Percentiles rank a stretch among this genome's conserved stretches.
Evolutionary conservation across 345 rosid species (phyloP).

Genomic region (Eucalyptus viminalis): DNA sequence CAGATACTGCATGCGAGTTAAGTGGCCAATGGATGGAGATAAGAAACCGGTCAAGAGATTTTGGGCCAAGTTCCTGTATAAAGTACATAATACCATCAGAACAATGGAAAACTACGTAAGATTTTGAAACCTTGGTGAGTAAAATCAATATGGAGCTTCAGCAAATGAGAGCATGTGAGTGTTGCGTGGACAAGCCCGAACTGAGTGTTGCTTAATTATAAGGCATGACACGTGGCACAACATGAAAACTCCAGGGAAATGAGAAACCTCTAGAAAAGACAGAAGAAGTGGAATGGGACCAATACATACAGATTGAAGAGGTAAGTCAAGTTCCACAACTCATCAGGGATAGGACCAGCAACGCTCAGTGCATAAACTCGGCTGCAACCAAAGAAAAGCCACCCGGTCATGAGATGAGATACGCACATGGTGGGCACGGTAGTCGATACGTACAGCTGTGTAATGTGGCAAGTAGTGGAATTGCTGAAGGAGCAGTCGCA

Average conservation of each 20-base stretch:
- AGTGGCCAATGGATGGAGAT: conserved; percentile 29
- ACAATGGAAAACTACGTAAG: neutral
- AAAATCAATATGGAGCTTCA: neutral
- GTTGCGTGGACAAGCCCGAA: neutral
- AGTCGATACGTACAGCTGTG: conserved; percentile 6
- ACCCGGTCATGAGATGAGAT: neutral
- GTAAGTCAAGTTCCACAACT: conserved; percentile 30
- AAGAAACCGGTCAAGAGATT: conserved; percentile 39
- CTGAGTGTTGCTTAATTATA: neutral
- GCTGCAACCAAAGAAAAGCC: neutral
- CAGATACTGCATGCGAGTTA: conserved; percentile 50
- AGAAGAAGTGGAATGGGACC: neutral
- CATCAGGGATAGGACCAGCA: conserved; percentile 31
- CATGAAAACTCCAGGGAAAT: neutral
- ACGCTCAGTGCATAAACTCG: conserved; percentile 16
- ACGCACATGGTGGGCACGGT: neutral
- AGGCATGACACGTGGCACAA: neutral
- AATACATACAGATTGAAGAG: conserved; percentile 27
- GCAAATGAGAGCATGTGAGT: neutral
- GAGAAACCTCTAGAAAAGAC: neutral
- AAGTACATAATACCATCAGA: conserved; percentile 17
- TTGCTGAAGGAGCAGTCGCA: conserved; percentile 33
- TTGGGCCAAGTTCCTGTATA: conserved; percentile 22
- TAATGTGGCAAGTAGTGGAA: conserved; percentile 27
- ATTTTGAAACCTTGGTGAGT: neutral